phyloP scores from a whole-genome alignment of 176 grass and related monocot species.

The Eleusine indica region DNA sequence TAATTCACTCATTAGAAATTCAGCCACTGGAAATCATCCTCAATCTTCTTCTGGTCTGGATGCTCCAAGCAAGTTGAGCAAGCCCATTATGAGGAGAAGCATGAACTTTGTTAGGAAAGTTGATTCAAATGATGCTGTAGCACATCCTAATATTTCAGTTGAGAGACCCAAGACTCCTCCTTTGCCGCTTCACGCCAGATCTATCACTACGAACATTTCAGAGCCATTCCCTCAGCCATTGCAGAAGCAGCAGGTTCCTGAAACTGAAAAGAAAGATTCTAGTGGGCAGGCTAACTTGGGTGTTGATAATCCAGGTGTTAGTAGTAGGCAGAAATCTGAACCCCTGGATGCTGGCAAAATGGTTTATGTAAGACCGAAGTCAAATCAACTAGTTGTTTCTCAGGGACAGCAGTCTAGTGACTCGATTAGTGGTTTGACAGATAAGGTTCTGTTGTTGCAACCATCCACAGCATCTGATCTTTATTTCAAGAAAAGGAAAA shows the following conservation, averaged over 20 bases:
- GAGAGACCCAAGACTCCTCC: conserved; percentile 82
- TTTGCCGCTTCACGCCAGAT: conserved; percentile 62
- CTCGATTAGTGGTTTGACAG: conserved; percentile 44
- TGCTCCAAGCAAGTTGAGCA: conserved; percentile 50
- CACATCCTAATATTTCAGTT: conserved; percentile 55
- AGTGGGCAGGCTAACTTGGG: conserved; percentile 9
- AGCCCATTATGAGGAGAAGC: conserved; percentile 52
- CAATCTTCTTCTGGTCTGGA: conserved; percentile 42
- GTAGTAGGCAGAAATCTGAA: conserved; percentile 39
- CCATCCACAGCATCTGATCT: conserved; percentile 56
- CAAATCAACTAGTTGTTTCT: conserved; percentile 70
- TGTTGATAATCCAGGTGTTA: conserved; percentile 41
- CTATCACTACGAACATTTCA: conserved; percentile 26
- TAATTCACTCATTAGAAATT: conserved; percentile 93
- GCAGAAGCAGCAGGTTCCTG: conserved; percentile 47
- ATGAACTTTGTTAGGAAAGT: conserved; percentile 61
- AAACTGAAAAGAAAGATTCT: conserved; percentile 44
- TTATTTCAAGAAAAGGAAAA: conserved; percentile 85
- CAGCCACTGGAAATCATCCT: conserved; percentile 47
- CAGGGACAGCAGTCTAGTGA: conserved; percentile 52
- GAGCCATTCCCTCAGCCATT: conserved; percentile 47
- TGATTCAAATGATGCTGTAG: conserved; percentile 39
- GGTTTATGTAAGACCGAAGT: conserved; percentile 65
- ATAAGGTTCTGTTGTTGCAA: conserved; percentile 46
- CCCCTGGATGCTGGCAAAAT: conserved; percentile 44